These are phyloP conservation scores for Coffea humblotiana DNA, from an alignment of 305 asterid species.

Conservation along the genomic window DNA sequence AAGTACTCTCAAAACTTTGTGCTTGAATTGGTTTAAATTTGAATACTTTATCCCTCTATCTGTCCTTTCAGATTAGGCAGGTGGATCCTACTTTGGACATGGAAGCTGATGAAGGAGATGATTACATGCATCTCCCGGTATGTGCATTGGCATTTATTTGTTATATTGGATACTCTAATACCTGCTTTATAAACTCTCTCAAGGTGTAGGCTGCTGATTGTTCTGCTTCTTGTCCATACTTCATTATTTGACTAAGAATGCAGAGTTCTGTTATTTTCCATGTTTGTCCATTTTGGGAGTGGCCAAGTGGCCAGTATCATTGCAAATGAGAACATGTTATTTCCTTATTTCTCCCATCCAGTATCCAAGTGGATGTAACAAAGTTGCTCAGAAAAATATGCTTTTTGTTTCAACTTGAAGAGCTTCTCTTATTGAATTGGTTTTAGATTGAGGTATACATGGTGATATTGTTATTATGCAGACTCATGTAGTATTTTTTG, in stretches of 20 bases:
- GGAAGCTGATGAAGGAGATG: slow-evolving; percentile 97
- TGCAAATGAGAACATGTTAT: neutral
- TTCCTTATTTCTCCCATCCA: neutral
- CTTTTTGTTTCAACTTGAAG: neutral
- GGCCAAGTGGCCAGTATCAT: neutral
- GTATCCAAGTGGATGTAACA: neutral
- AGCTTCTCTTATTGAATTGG: neutral
- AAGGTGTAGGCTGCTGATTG: slow-evolving; percentile 10
- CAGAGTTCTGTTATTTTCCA: neutral
- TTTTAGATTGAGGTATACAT: neutral
- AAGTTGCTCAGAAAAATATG: neutral
- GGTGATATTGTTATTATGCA: slow-evolving; percentile 1
- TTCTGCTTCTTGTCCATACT: neutral
- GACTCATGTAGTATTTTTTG: slow-evolving; percentile 9
- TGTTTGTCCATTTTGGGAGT: neutral
- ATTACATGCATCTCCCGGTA: slow-evolving; percentile 92
- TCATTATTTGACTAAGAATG: neutral
- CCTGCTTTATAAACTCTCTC: slow-evolving; percentile 21
- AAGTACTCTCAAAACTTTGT: neutral
- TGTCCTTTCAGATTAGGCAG: slow-evolving; percentile 67
- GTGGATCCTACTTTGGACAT: slow-evolving; percentile 97
- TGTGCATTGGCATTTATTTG: slow-evolving; percentile 24
- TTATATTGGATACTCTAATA: slow-evolving; percentile 21
- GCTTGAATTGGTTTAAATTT: neutral
- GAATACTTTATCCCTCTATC: slow-evolving; percentile 11